These are phyloP conservation scores for Populus hybrid DNA, from an alignment of 441 rosid species.

Conservation along the genomic window DNA sequence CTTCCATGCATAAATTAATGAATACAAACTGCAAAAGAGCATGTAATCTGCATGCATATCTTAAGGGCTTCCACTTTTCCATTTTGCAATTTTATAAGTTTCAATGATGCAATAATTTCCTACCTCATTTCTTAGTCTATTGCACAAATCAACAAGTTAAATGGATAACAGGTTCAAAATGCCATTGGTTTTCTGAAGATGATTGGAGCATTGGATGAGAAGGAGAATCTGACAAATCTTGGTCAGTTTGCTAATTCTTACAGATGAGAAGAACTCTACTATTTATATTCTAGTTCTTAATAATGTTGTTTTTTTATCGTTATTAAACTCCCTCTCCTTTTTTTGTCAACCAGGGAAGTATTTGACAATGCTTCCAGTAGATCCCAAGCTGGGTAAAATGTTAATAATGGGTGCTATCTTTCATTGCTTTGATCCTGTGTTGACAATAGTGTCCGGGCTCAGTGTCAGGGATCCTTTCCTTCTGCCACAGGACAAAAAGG, in stretches of 20 bases:
- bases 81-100: slow-evolving; percentile 1
- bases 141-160: slow-evolving; percentile 11
- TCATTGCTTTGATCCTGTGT: slow-evolving; percentile 89
- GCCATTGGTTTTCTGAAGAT: slow-evolving; percentile 87
- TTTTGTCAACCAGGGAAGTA: slow-evolving; percentile 53
- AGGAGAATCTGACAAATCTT: slow-evolving; percentile 89
- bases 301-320: not conserved
- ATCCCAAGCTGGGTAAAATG: slow-evolving; percentile 99
- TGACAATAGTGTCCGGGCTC: slow-evolving; percentile 95
- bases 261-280: slow-evolving; percentile 6
- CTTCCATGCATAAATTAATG: not conserved
- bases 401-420: slow-evolving; percentile 96
- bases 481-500: slow-evolving; percentile 97
- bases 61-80: not conserved
- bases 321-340: slow-evolving; percentile 10
- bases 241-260: slow-evolving; percentile 52
- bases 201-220: slow-evolving; percentile 90
- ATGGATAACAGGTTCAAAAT: slow-evolving; percentile 77
- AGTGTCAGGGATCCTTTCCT: slow-evolving; percentile 99
- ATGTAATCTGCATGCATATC: not conserved
- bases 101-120: not conserved
- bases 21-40: not conserved
- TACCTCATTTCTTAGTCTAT: slow-evolving; percentile 1
- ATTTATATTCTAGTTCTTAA: slow-evolving; percentile 8
- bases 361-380: slow-evolving; percentile 93